Base-by-base conservation (phyloP, 257 asterid genomes). In the Verbascum thapsus region DNA sequence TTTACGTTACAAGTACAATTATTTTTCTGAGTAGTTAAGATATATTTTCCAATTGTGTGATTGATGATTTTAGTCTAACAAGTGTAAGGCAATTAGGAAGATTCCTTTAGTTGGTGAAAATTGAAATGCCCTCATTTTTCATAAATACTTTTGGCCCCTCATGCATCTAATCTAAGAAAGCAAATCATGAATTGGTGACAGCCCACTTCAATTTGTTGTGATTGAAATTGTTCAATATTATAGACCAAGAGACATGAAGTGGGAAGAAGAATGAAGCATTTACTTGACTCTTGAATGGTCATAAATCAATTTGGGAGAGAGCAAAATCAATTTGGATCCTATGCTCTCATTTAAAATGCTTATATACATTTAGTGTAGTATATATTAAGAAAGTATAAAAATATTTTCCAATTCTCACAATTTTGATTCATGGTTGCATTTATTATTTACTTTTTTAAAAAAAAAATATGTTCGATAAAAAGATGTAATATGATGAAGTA, bases 111-210 rank as follows among this genome's bases (percentile, higher is more conserved):
- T 15, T 23, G 51, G 58, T 51, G 6, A 12, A n/a, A n/a, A n/a
- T n/a, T n/a, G n/a, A n/a, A 40, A 59, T 61, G 49, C 40, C 49
- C 10, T 10, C 47, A 18, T 48, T 61, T 55, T 54, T 17, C n/a
- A 10, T 13, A 58, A 6, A 30, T 20, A 30, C 13, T 23, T 35
- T 64, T 57, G 62, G 22, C 22, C 70, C 60, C 44, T 51, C 18
- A 37, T 43, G 20, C 47, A 66, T 66, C 64, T 53, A 19, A 53
- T 55, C 61, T 40, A 16, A 48, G 37, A 35, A 64, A 57, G 13
- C 53, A 30, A n/a, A 41, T 40, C 63, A 64, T 42, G 53, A 58
- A 50, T 35, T 26, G 43, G n/a, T 53, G 73, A 40, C 65, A 70
- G 0, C 69, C 50, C 50, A 65, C 65, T 53, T 62, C 4, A 16